Base-by-base conservation (phyloP, 352 stramenopile genomes). In the Peronosclerospora sorghi region DNA sequence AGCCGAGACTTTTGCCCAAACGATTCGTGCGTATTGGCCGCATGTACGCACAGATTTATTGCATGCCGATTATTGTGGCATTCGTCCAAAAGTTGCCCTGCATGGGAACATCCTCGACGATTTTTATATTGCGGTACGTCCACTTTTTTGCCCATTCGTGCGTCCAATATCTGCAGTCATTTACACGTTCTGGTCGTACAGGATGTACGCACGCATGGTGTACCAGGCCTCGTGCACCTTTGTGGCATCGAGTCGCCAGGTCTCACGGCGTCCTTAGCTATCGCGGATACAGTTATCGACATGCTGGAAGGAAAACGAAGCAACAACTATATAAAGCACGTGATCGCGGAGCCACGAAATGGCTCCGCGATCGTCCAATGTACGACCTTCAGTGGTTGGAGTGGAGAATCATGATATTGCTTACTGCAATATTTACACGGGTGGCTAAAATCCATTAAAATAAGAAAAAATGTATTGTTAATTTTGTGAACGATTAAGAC, bases 311-410 rank as follows among this genome's bases (percentile, higher is more conserved):
- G 21, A 7, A 7, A 26, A 6, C 3, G 21, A 26, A 26, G 21
- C 21, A 26, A 26, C 6, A 26, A 6, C 6, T 26, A 26, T 3
- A 26, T 26, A 26, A 26, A n/a, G n/a, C n/a, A n/a, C n/a, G n/a
- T n/a, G n/a, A n/a, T n/a, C n/a, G n/a, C n/a, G n/a, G n/a, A n/a
- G n/a, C n/a, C n/a, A n/a, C 47, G 81, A 77, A 48, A 99, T 95
- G 2, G 96, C 95, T 36, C 96, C 96, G 35, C 98, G 85, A 66
- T 98, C 99, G 70, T 99, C 96, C 37, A 99, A 61, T 54, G 98
- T 95, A 7, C 97, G 89, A 14, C 90, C 83, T 21, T 96, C n/a
- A n/a, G n/a, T n/a, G n/a, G n/a, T n/a, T n/a, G n/a, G n/a, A n/a
- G n/a, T n/a, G n/a, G n/a, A n/a, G n/a, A n/a, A n/a, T n/a, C n/a